Conservation (phyloP, 495 filamentous ascomycete genomes). For the Penicillium malachiteum region DNA sequence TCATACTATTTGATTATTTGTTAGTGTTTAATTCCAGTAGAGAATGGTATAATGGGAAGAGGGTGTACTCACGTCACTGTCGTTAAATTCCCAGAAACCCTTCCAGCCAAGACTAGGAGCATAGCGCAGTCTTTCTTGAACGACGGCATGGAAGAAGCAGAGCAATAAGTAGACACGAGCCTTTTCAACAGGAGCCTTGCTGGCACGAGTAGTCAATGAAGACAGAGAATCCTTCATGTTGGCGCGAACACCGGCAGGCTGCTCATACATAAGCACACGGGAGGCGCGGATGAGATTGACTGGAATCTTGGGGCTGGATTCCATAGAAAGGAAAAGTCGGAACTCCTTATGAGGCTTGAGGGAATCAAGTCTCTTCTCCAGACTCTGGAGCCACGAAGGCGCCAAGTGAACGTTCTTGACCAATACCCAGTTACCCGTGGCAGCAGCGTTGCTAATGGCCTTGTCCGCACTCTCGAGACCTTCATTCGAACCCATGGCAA, state of each 20-base stretch:
- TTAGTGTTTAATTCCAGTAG: conserved; percentile 10
- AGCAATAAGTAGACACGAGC: conserved; percentile 88
- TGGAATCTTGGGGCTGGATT: conserved; percentile 93
- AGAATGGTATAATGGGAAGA: background rate
- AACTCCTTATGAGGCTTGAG: conserved; percentile 95
- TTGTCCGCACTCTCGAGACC: conserved; percentile 89
- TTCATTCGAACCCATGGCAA: conserved; percentile 98
- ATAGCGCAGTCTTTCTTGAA: conserved; percentile 94
- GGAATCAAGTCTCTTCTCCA: conserved; percentile 94
- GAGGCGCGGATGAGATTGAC: conserved; percentile 94
- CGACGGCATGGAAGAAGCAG: conserved; percentile 92
- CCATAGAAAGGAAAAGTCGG: conserved; percentile 96
- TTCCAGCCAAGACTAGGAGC: conserved; percentile 96
- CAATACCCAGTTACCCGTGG: conserved; percentile 91
- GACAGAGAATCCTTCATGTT: conserved; percentile 99
- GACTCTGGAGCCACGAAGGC: conserved; percentile 90
- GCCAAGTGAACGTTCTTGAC: conserved; percentile 99
- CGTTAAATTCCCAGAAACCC: conserved; percentile 99
- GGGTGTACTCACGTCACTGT: conserved; percentile 79
- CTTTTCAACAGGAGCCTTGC: conserved; percentile 85
- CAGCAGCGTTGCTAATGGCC: conserved; percentile 89
- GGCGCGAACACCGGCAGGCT: conserved; percentile 91
- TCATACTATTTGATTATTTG: conserved; percentile 70
- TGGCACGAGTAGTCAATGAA: conserved; percentile 71
- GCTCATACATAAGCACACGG: conserved; percentile 95